phyloP scores from a whole-genome alignment of 139 green algal species.

The Microglena sp. region DNA sequence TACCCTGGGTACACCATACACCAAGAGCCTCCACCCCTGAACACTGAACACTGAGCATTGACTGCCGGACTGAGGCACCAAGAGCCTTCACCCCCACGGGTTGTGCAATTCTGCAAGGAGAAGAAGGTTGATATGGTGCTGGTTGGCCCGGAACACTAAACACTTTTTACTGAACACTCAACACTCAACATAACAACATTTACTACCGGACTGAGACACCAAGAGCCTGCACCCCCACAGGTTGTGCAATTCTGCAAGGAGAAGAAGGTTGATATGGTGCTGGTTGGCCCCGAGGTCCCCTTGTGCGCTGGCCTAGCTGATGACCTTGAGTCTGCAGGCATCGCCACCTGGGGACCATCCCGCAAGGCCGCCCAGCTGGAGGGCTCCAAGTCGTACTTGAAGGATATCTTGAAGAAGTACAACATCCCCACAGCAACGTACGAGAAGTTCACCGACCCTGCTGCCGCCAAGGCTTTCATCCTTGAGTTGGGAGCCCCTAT shows the following conservation, averaged over 20 bases:
- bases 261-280: conserved; percentile 63
- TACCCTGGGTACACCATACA: too few species aligned
- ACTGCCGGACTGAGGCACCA: too few species aligned
- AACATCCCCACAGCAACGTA: conserved; percentile 88
- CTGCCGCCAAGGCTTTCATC: conserved; percentile 37
- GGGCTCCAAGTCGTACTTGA: conserved; percentile 95
- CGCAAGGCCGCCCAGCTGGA: conserved; percentile 80
- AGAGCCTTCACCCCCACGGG: not conserved
- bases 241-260: conserved; percentile 71
- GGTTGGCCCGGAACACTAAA: not conserved
- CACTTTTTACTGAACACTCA: not conserved
- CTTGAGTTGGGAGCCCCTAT: conserved; percentile 65
- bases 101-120: not conserved
- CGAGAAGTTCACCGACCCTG: conserved; percentile 61
- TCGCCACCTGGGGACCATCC: conserved; percentile 82
- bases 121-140: not conserved
- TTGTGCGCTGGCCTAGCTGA: conserved; percentile 92
- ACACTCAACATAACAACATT: not conserved
- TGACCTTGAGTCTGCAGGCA: conserved; percentile 38
- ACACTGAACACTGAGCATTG: too few species aligned
- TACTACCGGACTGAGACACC: not conserved
- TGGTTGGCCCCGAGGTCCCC: conserved; percentile 85
- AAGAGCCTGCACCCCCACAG: conserved; percentile 6
- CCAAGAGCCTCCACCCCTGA: too few species aligned
- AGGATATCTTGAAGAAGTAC: conserved; percentile 83